Conservation (phyloP, 768 basidiomycete genomes). For the Sarcomyxa edulis region DNA sequence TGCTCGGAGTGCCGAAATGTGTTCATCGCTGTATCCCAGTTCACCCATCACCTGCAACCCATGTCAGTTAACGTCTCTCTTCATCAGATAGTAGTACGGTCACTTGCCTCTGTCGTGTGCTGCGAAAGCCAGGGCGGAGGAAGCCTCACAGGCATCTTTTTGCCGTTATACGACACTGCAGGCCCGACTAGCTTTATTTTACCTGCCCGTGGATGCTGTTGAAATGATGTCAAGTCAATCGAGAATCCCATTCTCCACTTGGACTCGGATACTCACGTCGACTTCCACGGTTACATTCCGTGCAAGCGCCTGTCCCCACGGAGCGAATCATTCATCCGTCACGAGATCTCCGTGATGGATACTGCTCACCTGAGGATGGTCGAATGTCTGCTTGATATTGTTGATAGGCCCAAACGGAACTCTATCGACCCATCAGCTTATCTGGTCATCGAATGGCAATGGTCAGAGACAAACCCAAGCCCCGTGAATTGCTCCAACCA, state of each 20-base stretch:
- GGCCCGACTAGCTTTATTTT: conserved; percentile 77
- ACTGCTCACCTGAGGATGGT: conserved; percentile 61
- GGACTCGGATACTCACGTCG: conserved; percentile 61
- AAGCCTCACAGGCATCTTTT: conserved; percentile 64
- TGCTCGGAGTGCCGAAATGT: conserved; percentile 1
- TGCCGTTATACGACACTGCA: conserved; percentile 77
- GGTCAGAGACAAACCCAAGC: conserved; percentile 53
- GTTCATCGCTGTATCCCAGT: conserved; percentile 18
- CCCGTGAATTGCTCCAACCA: conserved; percentile 79
- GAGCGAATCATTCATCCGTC: conserved; percentile 6
- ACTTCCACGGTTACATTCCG: conserved; percentile 73
- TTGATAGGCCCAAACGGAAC: conserved; percentile 76
- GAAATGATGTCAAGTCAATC: conserved; percentile 18
- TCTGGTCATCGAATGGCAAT: neutral
- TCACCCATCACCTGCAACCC: conserved; percentile 37
- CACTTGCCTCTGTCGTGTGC: conserved; percentile 68
- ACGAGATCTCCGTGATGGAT: too few species aligned
- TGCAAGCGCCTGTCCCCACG: conserved; percentile 73
- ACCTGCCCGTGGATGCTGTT: conserved; percentile 69
- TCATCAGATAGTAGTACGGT: conserved; percentile 3
- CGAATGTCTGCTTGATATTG: conserved; percentile 83
- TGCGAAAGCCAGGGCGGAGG: conserved; percentile 88
- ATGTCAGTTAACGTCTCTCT: conserved; percentile 7
- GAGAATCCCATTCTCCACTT: conserved; percentile 7
- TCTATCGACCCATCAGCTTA: neutral